Evolutionary conservation across 2,329 filamentous ascomycete species (phyloP).

Genomic region (Phialocephala subalpina): DNA sequence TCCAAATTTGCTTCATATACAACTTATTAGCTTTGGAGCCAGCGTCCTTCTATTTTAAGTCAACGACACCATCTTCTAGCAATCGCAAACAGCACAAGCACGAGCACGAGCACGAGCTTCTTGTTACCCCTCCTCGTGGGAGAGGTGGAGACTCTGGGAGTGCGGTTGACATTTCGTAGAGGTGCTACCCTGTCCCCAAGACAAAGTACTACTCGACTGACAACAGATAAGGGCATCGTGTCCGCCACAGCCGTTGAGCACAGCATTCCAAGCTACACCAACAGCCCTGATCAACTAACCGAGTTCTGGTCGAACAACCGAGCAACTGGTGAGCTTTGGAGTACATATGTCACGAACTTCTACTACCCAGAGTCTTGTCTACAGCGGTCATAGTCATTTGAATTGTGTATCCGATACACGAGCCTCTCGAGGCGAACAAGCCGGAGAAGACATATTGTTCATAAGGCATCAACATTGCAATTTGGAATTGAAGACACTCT

Average conservation of each 20-base stretch:
- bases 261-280: not conserved
- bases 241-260: slow-evolving; percentile 2
- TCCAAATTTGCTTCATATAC: not conserved
- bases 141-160: not conserved
- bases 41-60: not conserved
- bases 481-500: not conserved
- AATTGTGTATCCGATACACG: not conserved
- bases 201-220: not conserved
- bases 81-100: not conserved
- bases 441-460: not conserved
- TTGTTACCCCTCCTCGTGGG: not conserved
- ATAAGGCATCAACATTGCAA: not conserved
- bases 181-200: not conserved
- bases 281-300: not conserved
- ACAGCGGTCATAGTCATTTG: not conserved
- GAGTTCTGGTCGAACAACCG: not conserved
- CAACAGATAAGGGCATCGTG: slow-evolving; percentile 1
- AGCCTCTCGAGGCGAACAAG: not conserved
- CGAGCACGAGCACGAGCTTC: no score
- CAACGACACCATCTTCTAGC: not conserved
- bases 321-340: not conserved
- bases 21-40: not conserved
- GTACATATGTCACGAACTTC: not conserved
- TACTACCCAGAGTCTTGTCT: not conserved
- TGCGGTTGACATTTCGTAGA: not conserved